Evolutionary conservation across 768 basidiomycete species (phyloP), one percentile per base, ranked within the genome.

Genomic region (Trametes meyenii): DNA sequence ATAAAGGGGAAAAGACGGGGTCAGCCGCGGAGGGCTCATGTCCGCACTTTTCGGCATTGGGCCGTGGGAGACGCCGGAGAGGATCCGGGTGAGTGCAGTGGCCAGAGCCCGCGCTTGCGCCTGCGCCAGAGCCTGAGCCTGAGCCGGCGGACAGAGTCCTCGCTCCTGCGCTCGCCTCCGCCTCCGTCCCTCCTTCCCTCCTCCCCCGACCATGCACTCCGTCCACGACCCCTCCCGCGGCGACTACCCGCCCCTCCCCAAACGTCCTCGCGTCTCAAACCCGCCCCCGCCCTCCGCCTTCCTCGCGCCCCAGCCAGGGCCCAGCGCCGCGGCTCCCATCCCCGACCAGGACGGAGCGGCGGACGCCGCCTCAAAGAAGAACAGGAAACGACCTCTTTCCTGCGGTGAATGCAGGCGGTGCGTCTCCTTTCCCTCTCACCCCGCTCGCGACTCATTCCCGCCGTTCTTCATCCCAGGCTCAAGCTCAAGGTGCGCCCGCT

Each of bases 361-460:
- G 35, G 71, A 72, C 48, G 63, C 55, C 23, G 61, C 55, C 60
- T 51, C 66, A 12, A 71, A 82, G 57, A 71, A 71, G 67, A 56
- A 70, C 64, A 61, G 73, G 63, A 66, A 74, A 79, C 44, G 79
- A 77, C 50, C 82, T 78, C 74, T 86, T 7, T 85, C 85, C 2
- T 88, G 87, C 73, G 85, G 85, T 8, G 87, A 89, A 73, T 89
- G 87, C 76, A 79, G 87, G 69, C 81, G 87, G 86, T 86, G 57
- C 40, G 69, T 62, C 16, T 19, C 39, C 13, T 23, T 26, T 50
- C 38, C 43, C 16, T 44, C 40, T 36, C 14, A 40, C 36, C 21
- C 43, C 35, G 33, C 48, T 29, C n/a, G 14, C 40, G 19, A 21
- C 64, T 51, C 61, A 61, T 39, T 23, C 38, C 55, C 26, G 42